Base-by-base conservation (phyloP, 1,284 basidiomycete genomes). In the Laetiporus sulphureus region DNA sequence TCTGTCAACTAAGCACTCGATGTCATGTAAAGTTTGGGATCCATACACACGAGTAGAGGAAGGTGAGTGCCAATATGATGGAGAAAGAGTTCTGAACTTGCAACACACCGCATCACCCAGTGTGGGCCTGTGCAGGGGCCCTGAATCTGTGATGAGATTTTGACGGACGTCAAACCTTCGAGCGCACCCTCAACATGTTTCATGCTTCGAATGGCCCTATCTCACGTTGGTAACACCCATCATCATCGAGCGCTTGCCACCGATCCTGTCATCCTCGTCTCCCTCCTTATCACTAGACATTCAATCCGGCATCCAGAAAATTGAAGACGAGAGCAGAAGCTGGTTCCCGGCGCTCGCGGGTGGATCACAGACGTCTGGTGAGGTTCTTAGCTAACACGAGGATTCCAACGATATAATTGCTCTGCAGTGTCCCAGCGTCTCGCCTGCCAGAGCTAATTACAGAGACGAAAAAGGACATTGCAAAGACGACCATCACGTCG, bases 301-400 rank as follows among this genome's bases (percentile, higher is more conserved):
- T n/a, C n/a, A n/a, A n/a, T n/a, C n/a, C n/a, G n/a, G n/a, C n/a
- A n/a, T n/a, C n/a, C n/a, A n/a, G n/a, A n/a, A n/a, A n/a, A n/a
- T n/a, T n/a, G n/a, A n/a, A n/a, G n/a, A n/a, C n/a, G n/a, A n/a
- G n/a, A n/a, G n/a, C n/a, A n/a, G n/a, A 79, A 81, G 40, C 60
- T 85, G 29, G 62, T 77, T 15, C 77, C 79, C 5, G 80, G 79
- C 4, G 64, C 70, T 1, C 74, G 68, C 43, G 83, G 78, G 1
- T 91, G 86, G 83, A 72, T 77, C 15, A 94, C 91, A 13, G 91
- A 94, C 63, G 87, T 91, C 32, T 91, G 88, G 86, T 89, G 43
- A 41, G 80, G 7, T 7, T 27, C 8, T n/a, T 7, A 13, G 13
- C 7, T 27, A 27, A 13, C 25, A 27, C 25, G 7, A 13, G 25